These are phyloP conservation scores for Kitagawia praeruptora DNA, from an alignment of 129 eudicot species.

Conservation along the genomic window DNA sequence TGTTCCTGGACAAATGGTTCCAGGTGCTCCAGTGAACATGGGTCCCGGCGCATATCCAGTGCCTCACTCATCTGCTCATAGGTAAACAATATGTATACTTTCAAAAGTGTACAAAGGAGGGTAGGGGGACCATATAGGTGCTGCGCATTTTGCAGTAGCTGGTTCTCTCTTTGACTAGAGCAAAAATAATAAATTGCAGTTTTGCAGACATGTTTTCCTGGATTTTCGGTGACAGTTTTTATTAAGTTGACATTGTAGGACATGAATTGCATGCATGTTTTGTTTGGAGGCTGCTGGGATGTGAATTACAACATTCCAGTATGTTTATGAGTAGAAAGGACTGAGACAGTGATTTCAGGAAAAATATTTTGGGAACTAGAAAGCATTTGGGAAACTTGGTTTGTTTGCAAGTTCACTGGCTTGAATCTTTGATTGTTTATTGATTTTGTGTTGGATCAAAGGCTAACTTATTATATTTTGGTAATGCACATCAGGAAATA, in stretches of 20 bases:
- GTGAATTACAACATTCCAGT: background rate
- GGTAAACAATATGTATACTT: constrained; percentile 21
- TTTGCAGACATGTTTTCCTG: constrained; percentile 7
- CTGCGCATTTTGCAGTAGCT: background rate
- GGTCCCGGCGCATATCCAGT: constrained; percentile 31
- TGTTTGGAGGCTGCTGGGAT: background rate
- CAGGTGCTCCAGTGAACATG: constrained; percentile 49
- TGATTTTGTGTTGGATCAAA: background rate
- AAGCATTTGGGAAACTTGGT: background rate
- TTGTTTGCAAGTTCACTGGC: background rate
- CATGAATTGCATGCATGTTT: constrained; percentile 12
- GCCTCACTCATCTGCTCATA: constrained; percentile 44
- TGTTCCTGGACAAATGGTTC: constrained; percentile 43
- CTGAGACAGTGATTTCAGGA: background rate
- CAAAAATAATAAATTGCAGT: constrained; percentile 4
- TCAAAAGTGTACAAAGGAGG: constrained; percentile 22
- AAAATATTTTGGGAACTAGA: background rate
- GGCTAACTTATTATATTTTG: background rate
- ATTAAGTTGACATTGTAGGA: constrained; percentile 4
- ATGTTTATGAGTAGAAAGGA: background rate
- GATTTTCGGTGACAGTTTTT: constrained; percentile 8
- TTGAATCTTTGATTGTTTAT: background rate
- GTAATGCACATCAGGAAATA: background rate
- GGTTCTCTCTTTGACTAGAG: constrained; percentile 13
- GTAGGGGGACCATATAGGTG: constrained; percentile 1